Base-by-base conservation (phyloP, 106 monocot species). In the Cymbidium sinense region DNA sequence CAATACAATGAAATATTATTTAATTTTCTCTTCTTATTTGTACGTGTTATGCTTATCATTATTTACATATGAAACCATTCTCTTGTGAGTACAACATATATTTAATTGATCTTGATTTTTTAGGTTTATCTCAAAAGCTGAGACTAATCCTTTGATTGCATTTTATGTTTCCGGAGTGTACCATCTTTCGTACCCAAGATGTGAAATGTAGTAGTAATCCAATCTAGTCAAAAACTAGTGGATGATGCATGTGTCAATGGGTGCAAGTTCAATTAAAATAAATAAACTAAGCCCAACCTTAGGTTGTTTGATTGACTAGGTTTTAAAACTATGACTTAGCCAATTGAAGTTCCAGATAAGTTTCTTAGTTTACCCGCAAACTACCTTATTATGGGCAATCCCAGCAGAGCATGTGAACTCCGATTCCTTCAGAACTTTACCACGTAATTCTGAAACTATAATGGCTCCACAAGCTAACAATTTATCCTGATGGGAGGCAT, bases 371-470 rank as follows among this genome's bases (percentile, higher is more conserved):
- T 71, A 71, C 3, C 34, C 34, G 13, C 21, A 28, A 44, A 23
- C 64, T 55, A 99, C 99, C 99, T 99, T 95, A 81, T 99, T 99
- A 80, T 99, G 99, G 76, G 99, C 94, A 82, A 99, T 90, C 29
- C 99, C 99, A 78, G 95, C 99, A 84, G 99, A 99, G 83, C 99
- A 99, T 36, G 99, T 95, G 79, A 99, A 99, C 74, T 84, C 67
- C 3, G 99, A 93, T 78, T 92, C 80, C 58, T 89, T 65, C 51
- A 95, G 76, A 76, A 99, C 94, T 72, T 86, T 65, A 65, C 76
- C 65, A 2, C 99, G 85, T 72, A 99, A 91, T 76, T 87, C 86
- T 64, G 99, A 90, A 37, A 95, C 92, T 87, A 99, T 92, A 75
- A 99, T 87, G 77, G 95, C 85, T 70, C 90, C 95, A 85, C 99